A percentile compares a stretch with the other conserved stretches of the same genome.
phyloP scores from a whole-genome alignment of 805 yeast species.

The Candida dajiaensis region DNA sequence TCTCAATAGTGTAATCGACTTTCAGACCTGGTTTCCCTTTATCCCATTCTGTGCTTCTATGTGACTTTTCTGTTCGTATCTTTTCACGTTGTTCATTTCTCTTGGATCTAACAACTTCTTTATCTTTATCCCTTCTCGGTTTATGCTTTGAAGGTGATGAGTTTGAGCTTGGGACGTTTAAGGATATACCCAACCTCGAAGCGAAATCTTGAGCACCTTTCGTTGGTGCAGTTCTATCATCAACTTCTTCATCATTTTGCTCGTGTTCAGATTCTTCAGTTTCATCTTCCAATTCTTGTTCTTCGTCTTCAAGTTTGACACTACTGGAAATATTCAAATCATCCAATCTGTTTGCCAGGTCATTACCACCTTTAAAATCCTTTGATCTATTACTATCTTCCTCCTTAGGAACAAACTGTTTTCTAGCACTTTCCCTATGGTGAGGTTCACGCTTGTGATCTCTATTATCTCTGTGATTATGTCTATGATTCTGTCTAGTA shows the following conservation, averaged over 20 bases:
- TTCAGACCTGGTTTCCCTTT: conserved; percentile 7
- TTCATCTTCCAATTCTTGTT: conserved; percentile 10
- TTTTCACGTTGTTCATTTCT: not conserved
- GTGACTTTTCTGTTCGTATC: not conserved
- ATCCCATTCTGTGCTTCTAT: conserved; percentile 10
- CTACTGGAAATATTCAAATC: not conserved
- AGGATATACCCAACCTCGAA: conserved; percentile 18
- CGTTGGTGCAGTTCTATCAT: conserved; percentile 14
- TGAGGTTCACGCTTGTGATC: not conserved
- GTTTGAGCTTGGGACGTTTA: not conserved
- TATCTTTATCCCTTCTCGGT: not conserved
- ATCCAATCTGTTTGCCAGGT: conserved; percentile 1
- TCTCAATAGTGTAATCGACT: conserved; percentile 1
- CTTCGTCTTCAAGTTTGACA: not conserved
- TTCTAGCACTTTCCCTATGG: not conserved
- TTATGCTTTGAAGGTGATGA: not conserved
- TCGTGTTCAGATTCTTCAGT: conserved; percentile 2
- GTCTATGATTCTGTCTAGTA: not conserved
- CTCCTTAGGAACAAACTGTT: not conserved
- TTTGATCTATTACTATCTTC: not conserved
- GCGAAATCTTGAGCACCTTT: conserved; percentile 19
- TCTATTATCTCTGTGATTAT: too few relatives aligned
- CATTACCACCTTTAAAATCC: not conserved
- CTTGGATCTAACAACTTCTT: not conserved
- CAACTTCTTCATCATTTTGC: not conserved